These are phyloP conservation scores for Takakia lepidozioides DNA, from an alignment of 225 moss, liverwort and hornwort genomes.

Conservation along the genomic window DNA sequence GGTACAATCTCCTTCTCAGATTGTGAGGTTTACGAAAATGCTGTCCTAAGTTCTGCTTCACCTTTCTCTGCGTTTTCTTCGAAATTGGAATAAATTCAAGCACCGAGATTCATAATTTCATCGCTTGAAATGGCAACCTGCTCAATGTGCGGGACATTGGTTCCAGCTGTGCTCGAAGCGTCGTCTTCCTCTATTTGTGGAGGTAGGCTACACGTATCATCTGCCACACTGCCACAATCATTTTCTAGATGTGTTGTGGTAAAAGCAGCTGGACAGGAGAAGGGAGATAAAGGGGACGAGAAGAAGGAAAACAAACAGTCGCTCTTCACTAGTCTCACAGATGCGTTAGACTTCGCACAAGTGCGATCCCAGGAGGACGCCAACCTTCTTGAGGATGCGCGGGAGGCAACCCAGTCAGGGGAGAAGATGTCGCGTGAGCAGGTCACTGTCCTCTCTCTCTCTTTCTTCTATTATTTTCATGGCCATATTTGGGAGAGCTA, in stretches of 20 bases:
- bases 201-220: conserved; percentile 9
- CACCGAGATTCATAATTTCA: too few species aligned
- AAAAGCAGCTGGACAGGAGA: conserved; percentile 21
- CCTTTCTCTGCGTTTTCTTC: too few species aligned
- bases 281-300: conserved; percentile 20
- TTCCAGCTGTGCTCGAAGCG: conserved; percentile 9
- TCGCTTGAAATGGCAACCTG: too few species aligned
- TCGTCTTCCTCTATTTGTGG: conserved; percentile 12
- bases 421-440: conserved; percentile 79
- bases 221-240: neutral
- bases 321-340: conserved; percentile 74
- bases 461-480: too few species aligned
- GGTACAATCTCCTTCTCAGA: too few species aligned
- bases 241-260: conserved; percentile 21
- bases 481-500: too few species aligned
- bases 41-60: too few species aligned
- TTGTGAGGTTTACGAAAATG: too few species aligned
- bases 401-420: conserved; percentile 56
- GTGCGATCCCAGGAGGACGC: conserved; percentile 79
- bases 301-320: conserved; percentile 43
- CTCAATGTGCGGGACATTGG: conserved; percentile 15
- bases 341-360: conserved; percentile 73
- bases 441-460: too few species aligned
- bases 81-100: too few species aligned
- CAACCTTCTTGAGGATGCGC: conserved; percentile 67